Evolutionary conservation across 2,329 filamentous ascomycete genomes (phyloP).

Genomic region (Fusarium sp.): DNA sequence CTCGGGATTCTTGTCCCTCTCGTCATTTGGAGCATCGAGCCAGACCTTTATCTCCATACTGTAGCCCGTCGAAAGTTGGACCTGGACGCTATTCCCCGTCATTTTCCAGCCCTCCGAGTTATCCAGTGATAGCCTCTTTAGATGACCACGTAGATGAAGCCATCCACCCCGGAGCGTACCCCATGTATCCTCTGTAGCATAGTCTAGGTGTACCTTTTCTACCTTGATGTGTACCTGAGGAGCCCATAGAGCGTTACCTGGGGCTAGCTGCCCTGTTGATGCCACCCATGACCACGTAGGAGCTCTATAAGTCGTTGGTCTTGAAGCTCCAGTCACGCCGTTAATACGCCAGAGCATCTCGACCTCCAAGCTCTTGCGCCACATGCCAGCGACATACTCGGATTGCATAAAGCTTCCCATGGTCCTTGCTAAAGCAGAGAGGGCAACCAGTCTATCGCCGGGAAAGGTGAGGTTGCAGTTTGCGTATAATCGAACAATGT

Average conservation of each 20-base stretch:
- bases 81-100: not conserved
- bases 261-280: not conserved
- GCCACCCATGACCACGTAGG: not conserved
- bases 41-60: not conserved
- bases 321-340: not conserved
- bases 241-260: too few species aligned
- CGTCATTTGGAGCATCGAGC: not conserved
- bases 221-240: not conserved
- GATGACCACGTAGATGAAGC: not conserved
- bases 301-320: not conserved
- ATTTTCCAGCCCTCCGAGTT: not conserved
- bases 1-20: not conserved
- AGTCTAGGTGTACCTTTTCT: not conserved
- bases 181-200: not conserved
- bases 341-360: not conserved
- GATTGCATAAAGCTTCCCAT: constrained; percentile 3
- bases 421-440: constrained; percentile 14
- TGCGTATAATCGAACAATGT: not conserved
- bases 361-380: constrained; percentile 7
- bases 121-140: not conserved
- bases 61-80: not conserved
- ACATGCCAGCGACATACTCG: constrained; percentile 26
- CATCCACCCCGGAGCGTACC: not conserved
- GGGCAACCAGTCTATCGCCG: constrained; percentile 11
- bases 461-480: constrained; percentile 5